These are phyloP conservation scores for Paracamarosporium sp. DNA, from an alignment of 2,329 filamentous ascomycete species.

Conservation along the genomic window DNA sequence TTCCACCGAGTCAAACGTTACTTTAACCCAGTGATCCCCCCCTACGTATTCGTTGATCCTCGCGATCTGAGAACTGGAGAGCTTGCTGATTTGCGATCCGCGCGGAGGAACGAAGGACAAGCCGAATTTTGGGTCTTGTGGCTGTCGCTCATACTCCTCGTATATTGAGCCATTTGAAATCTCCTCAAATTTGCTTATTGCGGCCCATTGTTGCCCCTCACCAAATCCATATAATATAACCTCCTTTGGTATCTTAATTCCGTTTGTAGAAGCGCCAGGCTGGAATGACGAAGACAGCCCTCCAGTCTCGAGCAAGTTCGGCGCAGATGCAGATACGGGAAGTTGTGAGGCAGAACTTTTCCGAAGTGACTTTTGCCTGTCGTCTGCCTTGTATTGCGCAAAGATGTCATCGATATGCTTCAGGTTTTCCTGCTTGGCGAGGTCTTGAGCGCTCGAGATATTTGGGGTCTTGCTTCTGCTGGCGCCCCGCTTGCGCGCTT, in stretches of 20 bases:
- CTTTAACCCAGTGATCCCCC: constrained; percentile 85
- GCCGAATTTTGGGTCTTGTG: constrained; percentile 77
- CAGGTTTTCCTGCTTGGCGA: constrained; percentile 51
- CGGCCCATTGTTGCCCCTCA: constrained; percentile 76
- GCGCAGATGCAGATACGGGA: constrained; percentile 39
- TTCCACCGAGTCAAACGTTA: constrained; percentile 58
- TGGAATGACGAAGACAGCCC: constrained; percentile 35
- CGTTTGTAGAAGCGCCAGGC: constrained; percentile 39
- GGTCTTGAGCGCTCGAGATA: constrained; percentile 64
- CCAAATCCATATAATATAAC: constrained; percentile 85
- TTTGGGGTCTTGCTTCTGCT: constrained; percentile 63
- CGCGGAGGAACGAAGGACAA: constrained; percentile 72
- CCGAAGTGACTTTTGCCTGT: constrained; percentile 35
- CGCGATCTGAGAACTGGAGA: constrained; percentile 75
- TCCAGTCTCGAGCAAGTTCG: constrained; percentile 39
- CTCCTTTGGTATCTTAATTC: constrained; percentile 70
- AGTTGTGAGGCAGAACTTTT: constrained; percentile 25
- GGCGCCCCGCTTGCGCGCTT: constrained; percentile 55
- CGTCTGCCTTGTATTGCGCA: constrained; percentile 38
- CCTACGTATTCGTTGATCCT: constrained; percentile 84
- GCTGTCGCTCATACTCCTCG: constrained; percentile 89
- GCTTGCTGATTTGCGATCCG: constrained; percentile 69
- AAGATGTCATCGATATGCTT: constrained; percentile 57
- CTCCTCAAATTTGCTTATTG: constrained; percentile 85
- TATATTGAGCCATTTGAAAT: constrained; percentile 81